Evolutionary conservation across 345 rosid genomes (phyloP), one percentile per base, ranked within the genome.

Genomic region (Hibiscus tridactylites): DNA sequence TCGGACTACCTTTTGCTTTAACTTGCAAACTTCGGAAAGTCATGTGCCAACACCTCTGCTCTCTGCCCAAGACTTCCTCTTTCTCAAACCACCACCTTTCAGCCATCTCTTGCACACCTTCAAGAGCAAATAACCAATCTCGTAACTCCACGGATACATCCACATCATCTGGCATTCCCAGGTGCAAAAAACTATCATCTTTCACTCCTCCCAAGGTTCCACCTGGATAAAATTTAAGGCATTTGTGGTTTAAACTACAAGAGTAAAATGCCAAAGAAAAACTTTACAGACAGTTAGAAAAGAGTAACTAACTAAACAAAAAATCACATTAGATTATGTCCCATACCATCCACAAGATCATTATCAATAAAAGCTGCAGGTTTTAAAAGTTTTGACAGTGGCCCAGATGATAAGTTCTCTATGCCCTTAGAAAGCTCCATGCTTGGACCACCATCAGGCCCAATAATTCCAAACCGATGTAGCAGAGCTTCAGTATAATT

Each of bases 381-480:
- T 79, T 88, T 89, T 73, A 95, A 81, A 80, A 95, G 92, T 71
- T 90, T 95, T 71, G 94, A 82, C 74, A 92, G 81, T 50, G 99
- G 98, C 52, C 97, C 97, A 16, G 86, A 81, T 39, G 96, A 90
- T 71, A 95, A 76, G 78, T 87, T 83, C 73, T 90, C 87, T 64
- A 95, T 71, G 67, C 97, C 98, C 83, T 83, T 90, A 71, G 96
- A 82, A 21, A 95, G 87, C 52, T 85, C 96, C 83, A 83, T 82
- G 50, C 99, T 96, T 52, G 99, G 99, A 81, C 98, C 92, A 79
- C 97, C 99, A 88, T 92, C 91, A 67, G 83, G 87, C 65, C 87
- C 96, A 74, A 95, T 79, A 80, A 95, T 85, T 75, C 99, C 96
- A 74, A 95, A 95, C n/a, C 90, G 86, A 71, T 92, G 99, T 76